Evolutionary conservation across 352 stramenopile genomes (phyloP), one percentile per base, ranked within the genome.

Genomic region (Thalassiosira mediterranea): DNA sequence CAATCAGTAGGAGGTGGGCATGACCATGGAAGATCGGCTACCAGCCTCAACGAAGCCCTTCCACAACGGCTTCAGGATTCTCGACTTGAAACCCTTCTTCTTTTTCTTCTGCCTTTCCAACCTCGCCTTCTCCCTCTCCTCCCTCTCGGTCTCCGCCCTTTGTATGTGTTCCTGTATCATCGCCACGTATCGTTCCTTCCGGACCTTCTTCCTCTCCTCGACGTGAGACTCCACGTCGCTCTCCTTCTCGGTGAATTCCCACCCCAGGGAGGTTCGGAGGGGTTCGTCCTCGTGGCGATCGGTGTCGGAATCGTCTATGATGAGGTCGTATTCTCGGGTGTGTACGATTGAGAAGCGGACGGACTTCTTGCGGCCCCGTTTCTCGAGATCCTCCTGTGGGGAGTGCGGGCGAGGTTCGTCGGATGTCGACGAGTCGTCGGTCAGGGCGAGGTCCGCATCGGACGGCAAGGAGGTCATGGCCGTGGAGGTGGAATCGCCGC

Each of bases 61-160:
- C 38, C 51, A 56, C 11, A 68, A 21, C 8, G 53, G 32, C 17
- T 66, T 65, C 26, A 73, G 44, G 17, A 57, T 8, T 52, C 29
- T 73, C 13, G 40, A 29, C 32, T 64, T 64, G 40, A 65, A 68
- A 3, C 54, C 65, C 48, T 67, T 77, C 56, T 56, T 76, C 34
- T 67, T 57, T 4, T 59, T 51, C 37, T 26, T 49, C 21, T 62
- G 54, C 34, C 38, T 54, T 38, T 57, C 58, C 37, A 63, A 67
- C 29, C 49, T 57, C n/a, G n/a, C n/a, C n/a, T n/a, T n/a, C 15
- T 76, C 32, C 40, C 62, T 21, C n/a, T 75, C 38, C 23, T 32
- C 37, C 28, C 51, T 64, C 23, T 63, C 34, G 4, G 32, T n/a
- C 17, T 56, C 38, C 0, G 48, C 51, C 40, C 23, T 29, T 7